Conservation (phyloP, 371 early-diverging fungal genomes). For the Dichotomocladium elegans region DNA sequence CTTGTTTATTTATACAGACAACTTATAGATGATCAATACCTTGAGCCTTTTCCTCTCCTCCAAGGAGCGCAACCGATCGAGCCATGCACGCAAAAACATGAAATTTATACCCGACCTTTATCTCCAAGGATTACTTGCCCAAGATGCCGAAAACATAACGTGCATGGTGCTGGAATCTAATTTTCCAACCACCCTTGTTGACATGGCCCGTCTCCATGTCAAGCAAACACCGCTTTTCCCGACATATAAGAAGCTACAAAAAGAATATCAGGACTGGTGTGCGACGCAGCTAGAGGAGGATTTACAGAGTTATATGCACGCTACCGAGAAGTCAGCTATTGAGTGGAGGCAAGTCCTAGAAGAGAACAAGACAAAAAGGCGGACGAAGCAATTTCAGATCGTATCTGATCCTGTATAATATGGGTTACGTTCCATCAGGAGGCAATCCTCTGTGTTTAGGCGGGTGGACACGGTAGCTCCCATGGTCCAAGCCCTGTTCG, state of each 20-base stretch:
- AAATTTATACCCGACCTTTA: constrained; percentile 55
- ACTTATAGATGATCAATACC: constrained; percentile 53
- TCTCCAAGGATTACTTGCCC: constrained; percentile 48
- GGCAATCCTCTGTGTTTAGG: constrained; percentile 25
- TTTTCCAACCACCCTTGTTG: constrained; percentile 53
- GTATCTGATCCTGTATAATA: neutral
- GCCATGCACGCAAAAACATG: constrained; percentile 57
- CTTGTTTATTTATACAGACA: neutral
- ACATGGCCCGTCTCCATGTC: constrained; percentile 44
- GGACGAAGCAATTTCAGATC: neutral
- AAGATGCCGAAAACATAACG: constrained; percentile 39
- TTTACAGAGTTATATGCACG: neutral
- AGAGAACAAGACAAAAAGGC: constrained; percentile 7
- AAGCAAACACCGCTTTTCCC: constrained; percentile 52
- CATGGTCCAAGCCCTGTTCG: constrained; percentile 47
- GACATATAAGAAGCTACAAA: constrained; percentile 26
- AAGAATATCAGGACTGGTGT: constrained; percentile 27
- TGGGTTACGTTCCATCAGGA: too few relatives aligned
- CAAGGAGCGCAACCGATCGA: constrained; percentile 53
- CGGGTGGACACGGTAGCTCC: constrained; percentile 45
- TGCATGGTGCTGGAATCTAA: constrained; percentile 48
- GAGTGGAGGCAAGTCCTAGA: too few relatives aligned
- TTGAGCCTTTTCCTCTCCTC: constrained; percentile 48
- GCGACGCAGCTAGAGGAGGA: constrained; percentile 27
- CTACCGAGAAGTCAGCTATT: neutral